These are phyloP conservation scores for Carex arenaria DNA, from an alignment of 202 grass and related monocot species.

Conservation along the genomic window DNA sequence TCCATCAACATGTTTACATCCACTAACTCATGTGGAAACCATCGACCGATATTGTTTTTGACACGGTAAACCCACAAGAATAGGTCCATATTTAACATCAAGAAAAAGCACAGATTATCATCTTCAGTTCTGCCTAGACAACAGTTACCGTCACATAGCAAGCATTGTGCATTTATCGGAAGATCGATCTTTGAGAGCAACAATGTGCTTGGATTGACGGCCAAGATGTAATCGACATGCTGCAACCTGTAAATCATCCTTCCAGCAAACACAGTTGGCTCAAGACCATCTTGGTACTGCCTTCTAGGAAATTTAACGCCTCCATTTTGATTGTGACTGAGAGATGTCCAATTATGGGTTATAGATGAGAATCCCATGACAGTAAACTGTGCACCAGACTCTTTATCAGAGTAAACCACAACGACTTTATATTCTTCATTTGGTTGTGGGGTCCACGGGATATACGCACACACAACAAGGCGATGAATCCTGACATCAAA, in stretches of 20 bases:
- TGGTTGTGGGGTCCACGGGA: neutral
- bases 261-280: conserved; percentile 31
- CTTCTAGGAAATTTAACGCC: neutral
- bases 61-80: conserved; percentile 35
- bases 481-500: neutral
- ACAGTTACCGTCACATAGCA: conserved; percentile 34
- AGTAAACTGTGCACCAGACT: conserved; percentile 2
- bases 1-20: conserved; percentile 26
- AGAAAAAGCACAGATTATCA: conserved; percentile 46
- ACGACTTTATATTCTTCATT: conserved; percentile 6
- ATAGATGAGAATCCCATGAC: conserved; percentile 12
- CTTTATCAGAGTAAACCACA: conserved; percentile 5
- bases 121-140: conserved; percentile 45
- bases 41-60: conserved; percentile 7
- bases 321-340: conserved; percentile 12
- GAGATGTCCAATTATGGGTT: neutral
- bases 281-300: neutral
- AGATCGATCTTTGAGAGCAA: conserved; percentile 28
- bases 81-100: conserved; percentile 29
- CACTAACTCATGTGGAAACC: conserved; percentile 24
- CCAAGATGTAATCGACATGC: conserved; percentile 33
- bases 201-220: conserved; percentile 24
- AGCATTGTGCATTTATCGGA: conserved; percentile 1
- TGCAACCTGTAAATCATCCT: conserved; percentile 44
- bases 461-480: conserved; percentile 8